These are phyloP conservation scores for Pseudogymnoascus sp. DNA, from an alignment of 2,329 filamentous ascomycete genomes.

Conservation along the genomic window DNA sequence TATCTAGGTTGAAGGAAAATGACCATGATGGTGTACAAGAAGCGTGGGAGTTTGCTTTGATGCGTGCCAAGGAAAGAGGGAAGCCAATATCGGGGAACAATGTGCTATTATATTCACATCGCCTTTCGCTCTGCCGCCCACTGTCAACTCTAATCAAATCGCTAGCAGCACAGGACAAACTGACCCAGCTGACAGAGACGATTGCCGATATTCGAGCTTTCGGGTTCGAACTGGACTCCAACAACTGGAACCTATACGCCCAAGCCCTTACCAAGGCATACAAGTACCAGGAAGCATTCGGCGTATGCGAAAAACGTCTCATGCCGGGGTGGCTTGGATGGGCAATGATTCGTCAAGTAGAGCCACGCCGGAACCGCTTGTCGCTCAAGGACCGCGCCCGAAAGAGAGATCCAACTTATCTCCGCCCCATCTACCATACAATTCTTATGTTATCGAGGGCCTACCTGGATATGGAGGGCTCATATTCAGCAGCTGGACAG, in stretches of 20 bases:
- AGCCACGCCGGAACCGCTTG: conserved; percentile 22
- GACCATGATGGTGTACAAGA: conserved; percentile 55
- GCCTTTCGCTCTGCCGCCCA: conserved; percentile 37
- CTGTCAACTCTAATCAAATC: conserved; percentile 44
- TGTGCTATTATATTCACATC: conserved; percentile 26
- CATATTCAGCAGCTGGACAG: conserved; percentile 22
- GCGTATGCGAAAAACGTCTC: conserved; percentile 66
- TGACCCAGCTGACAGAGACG: conserved; percentile 43
- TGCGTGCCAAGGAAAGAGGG: conserved; percentile 42
- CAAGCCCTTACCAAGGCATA: conserved; percentile 57
- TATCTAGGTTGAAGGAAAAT: conserved; percentile 50
- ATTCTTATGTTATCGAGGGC: conserved; percentile 25
- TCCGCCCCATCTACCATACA: conserved; percentile 26
- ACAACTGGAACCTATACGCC: conserved; percentile 76
- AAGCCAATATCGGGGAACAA: conserved; percentile 22
- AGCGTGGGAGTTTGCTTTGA: conserved; percentile 59
- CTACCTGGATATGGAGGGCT: conserved; percentile 24
- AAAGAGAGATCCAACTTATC: conserved; percentile 19
- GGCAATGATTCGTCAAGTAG: conserved; percentile 30
- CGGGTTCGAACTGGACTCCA: conserved; percentile 69
- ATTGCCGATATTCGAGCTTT: conserved; percentile 44
- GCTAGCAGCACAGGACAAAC: conserved; percentile 46
- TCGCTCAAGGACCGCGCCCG: conserved; percentile 20
- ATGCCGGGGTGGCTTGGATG: conserved; percentile 78
- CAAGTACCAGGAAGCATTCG: conserved; percentile 61